phyloP scores from a whole-genome alignment of 495 filamentous ascomycete genomes.

The Neurospora tetraspora region DNA sequence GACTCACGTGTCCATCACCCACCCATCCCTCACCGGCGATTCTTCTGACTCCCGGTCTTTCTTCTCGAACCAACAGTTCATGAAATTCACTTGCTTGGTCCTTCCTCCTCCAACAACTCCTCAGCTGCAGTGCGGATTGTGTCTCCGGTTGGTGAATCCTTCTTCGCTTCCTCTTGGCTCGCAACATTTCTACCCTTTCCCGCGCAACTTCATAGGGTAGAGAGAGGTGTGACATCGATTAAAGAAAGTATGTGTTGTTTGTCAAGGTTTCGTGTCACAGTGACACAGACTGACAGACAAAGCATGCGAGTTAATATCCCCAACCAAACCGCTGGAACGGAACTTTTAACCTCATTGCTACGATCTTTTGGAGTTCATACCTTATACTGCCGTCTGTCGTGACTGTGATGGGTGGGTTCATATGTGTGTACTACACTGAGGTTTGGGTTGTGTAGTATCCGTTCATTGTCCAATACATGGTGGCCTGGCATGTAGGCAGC shows the following conservation, averaged over 20 bases:
- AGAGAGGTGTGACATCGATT: no score
- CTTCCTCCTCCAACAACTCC: background rate
- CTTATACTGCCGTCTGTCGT: background rate
- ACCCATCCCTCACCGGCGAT: background rate
- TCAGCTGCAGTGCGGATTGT: background rate
- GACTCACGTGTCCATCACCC: background rate
- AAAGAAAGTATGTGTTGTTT: background rate
- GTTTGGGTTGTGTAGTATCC: background rate
- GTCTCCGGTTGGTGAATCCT: background rate
- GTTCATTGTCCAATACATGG: background rate
- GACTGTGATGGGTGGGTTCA: background rate
- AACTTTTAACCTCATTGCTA: background rate
- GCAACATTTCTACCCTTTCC: background rate
- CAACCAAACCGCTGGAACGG: background rate
- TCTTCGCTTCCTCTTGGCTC: background rate
- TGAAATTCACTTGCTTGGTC: background rate
- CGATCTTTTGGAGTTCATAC: background rate
- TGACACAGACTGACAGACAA: background rate
- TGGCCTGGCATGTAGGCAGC: no score
- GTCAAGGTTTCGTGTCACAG: background rate
- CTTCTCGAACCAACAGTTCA: background rate
- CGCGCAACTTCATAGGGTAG: no score
- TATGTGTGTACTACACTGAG: background rate
- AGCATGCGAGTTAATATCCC: background rate
- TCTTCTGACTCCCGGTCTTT: background rate